A percentile compares a stretch with the other conserved stretches of the same genome.
Evolutionary conservation across 2,329 filamentous ascomycete genomes (phyloP).

Genomic region (Chrysoporthe austroafricana): DNA sequence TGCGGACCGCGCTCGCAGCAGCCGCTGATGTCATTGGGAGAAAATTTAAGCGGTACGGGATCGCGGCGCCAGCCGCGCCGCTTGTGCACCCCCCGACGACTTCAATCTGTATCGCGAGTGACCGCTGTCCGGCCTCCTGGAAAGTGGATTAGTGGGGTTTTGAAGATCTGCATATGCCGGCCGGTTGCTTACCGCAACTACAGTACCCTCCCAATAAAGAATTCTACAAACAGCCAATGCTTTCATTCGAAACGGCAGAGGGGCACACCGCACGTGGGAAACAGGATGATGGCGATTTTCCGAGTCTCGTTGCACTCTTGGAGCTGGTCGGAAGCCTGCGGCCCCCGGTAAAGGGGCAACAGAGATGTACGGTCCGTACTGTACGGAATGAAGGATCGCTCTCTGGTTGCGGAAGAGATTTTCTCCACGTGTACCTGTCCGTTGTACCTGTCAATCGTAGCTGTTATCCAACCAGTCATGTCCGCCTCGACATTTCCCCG

Average conservation of each 20-base stretch:
- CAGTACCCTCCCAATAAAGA: background rate
- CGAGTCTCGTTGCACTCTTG: background rate
- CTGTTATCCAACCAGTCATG: background rate
- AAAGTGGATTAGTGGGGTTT: background rate
- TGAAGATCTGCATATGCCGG: background rate
- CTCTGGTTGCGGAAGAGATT: slow-evolving; percentile 7
- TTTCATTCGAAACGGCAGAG: background rate
- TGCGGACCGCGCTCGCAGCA: background rate
- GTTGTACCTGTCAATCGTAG: slow-evolving; percentile 6
- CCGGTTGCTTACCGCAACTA: background rate
- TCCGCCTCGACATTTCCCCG: background rate
- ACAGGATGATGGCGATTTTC: background rate
- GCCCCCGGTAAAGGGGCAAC: background rate
- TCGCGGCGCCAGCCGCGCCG: background rate
- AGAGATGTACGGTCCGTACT: background rate
- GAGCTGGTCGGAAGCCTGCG: background rate
- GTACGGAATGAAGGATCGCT: background rate
- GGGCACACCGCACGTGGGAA: background rate
- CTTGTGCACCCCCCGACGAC: background rate
- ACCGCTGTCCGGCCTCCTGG: background rate
- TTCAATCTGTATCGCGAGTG: background rate
- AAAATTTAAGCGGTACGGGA: background rate
- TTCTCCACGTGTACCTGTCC: background rate
- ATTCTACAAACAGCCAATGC: background rate
- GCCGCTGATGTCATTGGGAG: slow-evolving; percentile 6